Percentiles rank a stretch among this genome's conserved stretches.
Conservation (phyloP, 371 early-diverging fungal genomes). For the Polyrhizophydium stewartii region DNA sequence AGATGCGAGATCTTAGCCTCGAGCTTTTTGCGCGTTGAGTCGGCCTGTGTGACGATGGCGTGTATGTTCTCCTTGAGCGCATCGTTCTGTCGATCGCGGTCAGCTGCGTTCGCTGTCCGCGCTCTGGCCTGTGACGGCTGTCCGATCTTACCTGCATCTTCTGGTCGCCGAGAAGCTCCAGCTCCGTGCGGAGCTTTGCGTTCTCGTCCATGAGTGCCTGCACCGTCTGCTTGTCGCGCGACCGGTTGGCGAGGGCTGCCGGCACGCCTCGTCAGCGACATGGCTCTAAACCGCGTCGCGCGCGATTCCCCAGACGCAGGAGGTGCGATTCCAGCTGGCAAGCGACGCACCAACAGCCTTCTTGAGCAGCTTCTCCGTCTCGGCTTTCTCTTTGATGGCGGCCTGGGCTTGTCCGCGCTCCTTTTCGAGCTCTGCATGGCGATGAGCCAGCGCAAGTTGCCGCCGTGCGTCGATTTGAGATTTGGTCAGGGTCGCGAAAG, state of each 20-base stretch:
- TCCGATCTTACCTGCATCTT: constrained; percentile 21
- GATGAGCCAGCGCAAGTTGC: no score
- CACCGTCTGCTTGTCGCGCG: constrained; percentile 21
- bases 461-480: no score
- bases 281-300: no score
- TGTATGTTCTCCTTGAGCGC: constrained; percentile 40
- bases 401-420: neutral
- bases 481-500: neutral
- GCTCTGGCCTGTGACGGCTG: neutral
- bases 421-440: neutral
- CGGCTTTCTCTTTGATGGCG: neutral
- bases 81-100: constrained; percentile 11
- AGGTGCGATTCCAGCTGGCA: no score
- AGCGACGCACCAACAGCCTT: neutral
- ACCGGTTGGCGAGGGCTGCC: constrained; percentile 14
- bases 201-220: constrained; percentile 26
- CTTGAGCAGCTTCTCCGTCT: constrained; percentile 1
- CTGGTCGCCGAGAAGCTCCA: constrained; percentile 29
- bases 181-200: constrained; percentile 17
- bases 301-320: no score
- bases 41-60: constrained; percentile 21
- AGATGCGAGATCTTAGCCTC: constrained; percentile 11
- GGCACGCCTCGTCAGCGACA: neutral
- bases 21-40: constrained; percentile 18
- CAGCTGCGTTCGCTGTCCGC: neutral